These are phyloP conservation scores for Dichotomocladium elegans DNA, from an alignment of 371 early-diverging fungal genomes.

Conservation along the genomic window DNA sequence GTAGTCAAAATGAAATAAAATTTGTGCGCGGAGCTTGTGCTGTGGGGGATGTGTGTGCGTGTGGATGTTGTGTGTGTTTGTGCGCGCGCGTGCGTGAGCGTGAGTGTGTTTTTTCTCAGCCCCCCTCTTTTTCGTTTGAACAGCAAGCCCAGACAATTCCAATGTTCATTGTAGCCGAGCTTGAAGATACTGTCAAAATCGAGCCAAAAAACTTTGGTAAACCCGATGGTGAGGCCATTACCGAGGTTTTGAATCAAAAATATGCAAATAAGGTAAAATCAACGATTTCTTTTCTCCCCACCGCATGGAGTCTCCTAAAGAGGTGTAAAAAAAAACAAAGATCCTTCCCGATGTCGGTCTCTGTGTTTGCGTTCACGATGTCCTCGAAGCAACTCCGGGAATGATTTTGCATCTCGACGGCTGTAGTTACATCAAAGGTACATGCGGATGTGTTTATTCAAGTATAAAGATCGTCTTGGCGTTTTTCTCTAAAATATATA, in stretches of 20 bases:
- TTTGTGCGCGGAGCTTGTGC: no score
- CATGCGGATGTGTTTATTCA: neutral
- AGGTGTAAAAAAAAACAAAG: conserved; percentile 22
- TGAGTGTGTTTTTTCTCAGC: no score
- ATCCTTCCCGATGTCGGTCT: conserved; percentile 89
- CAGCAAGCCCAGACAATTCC: no score
- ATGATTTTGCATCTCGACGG: conserved; percentile 83
- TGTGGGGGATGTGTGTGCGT: no score
- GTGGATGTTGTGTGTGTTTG: no score
- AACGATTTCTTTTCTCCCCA: neutral
- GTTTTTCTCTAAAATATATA: no score
- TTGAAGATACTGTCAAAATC: conserved; percentile 84
- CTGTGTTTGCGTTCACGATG: conserved; percentile 81
- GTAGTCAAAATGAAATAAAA: neutral
- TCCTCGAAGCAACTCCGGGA: conserved; percentile 76
- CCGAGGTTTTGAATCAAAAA: conserved; percentile 87
- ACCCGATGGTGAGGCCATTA: conserved; percentile 68
- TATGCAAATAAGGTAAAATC: conserved; percentile 83
- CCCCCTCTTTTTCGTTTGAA: no score
- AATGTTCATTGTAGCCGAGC: conserved; percentile 83
- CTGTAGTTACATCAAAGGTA: conserved; percentile 72
- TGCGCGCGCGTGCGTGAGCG: no score
- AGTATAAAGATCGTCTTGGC: no score
- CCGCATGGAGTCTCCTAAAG: neutral
- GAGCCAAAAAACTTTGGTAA: conserved; percentile 77